Evolutionary conservation across 208 protist genomes (phyloP).

Genomic region (Trichomonas vaginalis): DNA sequence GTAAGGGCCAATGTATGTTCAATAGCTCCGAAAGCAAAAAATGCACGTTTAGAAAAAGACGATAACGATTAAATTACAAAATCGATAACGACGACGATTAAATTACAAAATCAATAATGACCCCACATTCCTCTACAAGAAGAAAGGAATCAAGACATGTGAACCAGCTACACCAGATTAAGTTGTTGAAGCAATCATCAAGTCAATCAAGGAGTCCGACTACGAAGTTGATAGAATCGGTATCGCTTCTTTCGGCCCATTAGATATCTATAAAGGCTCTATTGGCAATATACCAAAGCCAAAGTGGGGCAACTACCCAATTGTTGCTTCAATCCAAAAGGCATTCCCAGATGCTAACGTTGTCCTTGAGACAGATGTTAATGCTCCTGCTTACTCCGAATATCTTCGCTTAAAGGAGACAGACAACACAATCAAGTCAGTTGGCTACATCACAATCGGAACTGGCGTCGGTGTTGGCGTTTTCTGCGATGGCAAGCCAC

Average conservation of each 20-base stretch:
- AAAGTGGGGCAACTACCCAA: neutral
- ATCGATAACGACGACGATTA: too few species aligned
- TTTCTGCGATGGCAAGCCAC: slow-evolving; percentile 35
- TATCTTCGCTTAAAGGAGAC: neutral
- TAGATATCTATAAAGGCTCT: slow-evolving; percentile 32
- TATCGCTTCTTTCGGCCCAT: slow-evolving; percentile 48
- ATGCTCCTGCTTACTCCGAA: neutral
- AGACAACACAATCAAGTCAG: slow-evolving; percentile 19
- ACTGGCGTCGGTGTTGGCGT: slow-evolving; percentile 52
- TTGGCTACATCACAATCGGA: slow-evolving; percentile 50
- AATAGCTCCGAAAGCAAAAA: too few species aligned
- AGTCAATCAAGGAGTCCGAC: neutral
- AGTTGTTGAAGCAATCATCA: neutral
- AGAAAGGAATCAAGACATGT: neutral
- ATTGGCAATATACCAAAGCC: neutral
- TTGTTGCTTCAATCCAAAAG: neutral
- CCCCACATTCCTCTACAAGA: neutral
- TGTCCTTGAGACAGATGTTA: neutral
- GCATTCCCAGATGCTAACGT: neutral
- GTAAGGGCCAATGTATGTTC: too few species aligned
- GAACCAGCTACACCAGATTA: neutral
- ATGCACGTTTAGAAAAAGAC: too few species aligned
- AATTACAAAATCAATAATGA: too few species aligned
- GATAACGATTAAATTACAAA: too few species aligned
- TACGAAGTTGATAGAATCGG: slow-evolving; percentile 35